These are phyloP conservation scores for Suillus americanus DNA, from an alignment of 768 basidiomycete species.

Conservation along the genomic window DNA sequence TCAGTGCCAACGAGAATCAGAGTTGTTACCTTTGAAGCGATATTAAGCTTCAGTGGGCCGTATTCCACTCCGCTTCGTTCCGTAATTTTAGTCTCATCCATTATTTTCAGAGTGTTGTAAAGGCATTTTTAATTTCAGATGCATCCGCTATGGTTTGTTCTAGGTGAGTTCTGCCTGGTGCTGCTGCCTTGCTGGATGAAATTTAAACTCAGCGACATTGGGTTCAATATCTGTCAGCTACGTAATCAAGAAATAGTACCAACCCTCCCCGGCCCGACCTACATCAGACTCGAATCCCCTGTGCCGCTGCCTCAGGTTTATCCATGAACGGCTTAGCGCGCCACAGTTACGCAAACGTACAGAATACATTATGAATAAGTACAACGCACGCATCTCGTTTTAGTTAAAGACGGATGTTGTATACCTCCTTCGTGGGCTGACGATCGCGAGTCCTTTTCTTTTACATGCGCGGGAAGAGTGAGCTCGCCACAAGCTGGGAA, in stretches of 20 bases:
- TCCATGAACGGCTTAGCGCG: not conserved
- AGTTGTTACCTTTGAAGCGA: constrained; percentile 54
- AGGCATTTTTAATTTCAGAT: constrained; percentile 47
- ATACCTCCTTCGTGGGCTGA: not conserved
- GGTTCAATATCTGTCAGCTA: not conserved
- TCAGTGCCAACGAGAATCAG: not conserved
- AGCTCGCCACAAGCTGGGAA: not conserved
- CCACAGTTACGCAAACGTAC: not conserved
- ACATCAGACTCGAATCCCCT: not conserved
- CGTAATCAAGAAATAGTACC: no score
- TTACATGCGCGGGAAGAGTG: not conserved
- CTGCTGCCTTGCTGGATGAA: not conserved
- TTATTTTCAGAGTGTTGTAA: constrained; percentile 49
- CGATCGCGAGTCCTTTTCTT: not conserved
- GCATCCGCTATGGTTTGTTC: not conserved
- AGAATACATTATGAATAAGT: no score
- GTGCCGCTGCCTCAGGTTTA: not conserved
- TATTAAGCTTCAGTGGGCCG: constrained; percentile 52
- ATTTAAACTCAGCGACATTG: not conserved
- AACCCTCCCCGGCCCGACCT: no score
- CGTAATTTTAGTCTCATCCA: constrained; percentile 44
- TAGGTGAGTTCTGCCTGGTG: not conserved
- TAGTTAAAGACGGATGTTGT: not conserved
- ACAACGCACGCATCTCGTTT: not conserved
- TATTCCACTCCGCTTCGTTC: constrained; percentile 50